phyloP scores from a whole-genome alignment of 345 rosid genomes.

The Heritiera littoralis region DNA sequence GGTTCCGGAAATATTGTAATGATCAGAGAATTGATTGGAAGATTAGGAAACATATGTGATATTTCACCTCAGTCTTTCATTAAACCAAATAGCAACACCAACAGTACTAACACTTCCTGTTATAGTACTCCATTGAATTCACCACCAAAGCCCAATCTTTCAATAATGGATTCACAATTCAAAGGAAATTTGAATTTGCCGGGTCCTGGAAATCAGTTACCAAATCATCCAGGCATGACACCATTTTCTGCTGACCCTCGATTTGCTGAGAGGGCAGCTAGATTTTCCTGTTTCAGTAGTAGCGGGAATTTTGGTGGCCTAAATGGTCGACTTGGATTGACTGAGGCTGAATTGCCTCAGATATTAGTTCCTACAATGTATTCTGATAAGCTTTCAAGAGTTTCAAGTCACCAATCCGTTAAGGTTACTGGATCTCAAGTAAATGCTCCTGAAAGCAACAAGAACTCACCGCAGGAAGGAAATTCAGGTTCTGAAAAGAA shows the following conservation, averaged over 20 bases:
- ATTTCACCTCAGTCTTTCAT: slow-evolving; percentile 35
- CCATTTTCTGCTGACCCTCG: slow-evolving; percentile 49
- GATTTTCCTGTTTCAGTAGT: slow-evolving; percentile 36
- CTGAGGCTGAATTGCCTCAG: slow-evolving; percentile 33
- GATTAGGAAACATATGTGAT: slow-evolving; percentile 57
- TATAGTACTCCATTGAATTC: slow-evolving; percentile 57
- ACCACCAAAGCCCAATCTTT: slow-evolving; percentile 55
- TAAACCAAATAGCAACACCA: slow-evolving; percentile 19
- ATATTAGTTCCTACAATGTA: slow-evolving; percentile 25
- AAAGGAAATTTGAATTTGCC: slow-evolving; percentile 29
- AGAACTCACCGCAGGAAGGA: slow-evolving; percentile 35
- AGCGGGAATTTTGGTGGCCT: slow-evolving; percentile 4
- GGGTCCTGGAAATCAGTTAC: slow-evolving; percentile 18
- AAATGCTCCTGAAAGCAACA: slow-evolving; percentile 37
- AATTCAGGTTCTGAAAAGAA: slow-evolving; percentile 20
- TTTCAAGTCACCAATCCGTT: slow-evolving; percentile 27
- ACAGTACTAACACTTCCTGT: slow-evolving; percentile 40
- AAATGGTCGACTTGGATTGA: slow-evolving; percentile 28
- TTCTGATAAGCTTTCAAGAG: slow-evolving; percentile 25
- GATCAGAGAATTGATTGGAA: slow-evolving; percentile 71
- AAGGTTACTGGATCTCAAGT: slow-evolving; percentile 39
- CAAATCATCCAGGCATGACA: slow-evolving; percentile 30
- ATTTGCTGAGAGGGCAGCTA: slow-evolving; percentile 48
- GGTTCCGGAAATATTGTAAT: slow-evolving; percentile 40
- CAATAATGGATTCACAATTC: slow-evolving; percentile 46